Base-by-base conservation (phyloP, 371 early-diverging fungal species). In the Rhizopus delemar region DNA sequence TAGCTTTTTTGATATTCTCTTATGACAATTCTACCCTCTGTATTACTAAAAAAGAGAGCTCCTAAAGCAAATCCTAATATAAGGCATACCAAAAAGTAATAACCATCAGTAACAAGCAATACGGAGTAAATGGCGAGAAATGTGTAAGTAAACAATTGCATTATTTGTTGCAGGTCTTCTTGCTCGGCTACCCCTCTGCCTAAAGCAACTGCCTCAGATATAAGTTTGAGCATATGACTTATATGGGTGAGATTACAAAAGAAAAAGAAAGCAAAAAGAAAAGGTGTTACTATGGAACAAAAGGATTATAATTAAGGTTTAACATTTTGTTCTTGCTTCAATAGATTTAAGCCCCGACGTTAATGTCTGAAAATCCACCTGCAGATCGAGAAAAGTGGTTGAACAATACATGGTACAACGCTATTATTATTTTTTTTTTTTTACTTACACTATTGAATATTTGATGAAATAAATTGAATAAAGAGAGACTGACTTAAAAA, bases 101-200 rank as follows among this genome's bases (percentile, higher is more conserved):
- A 71, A 15, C 77, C 77, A 38, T 71, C 67, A 4, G 65, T 46
- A 12, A 66, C 28, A 8, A 76, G 63, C 15, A 76, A 33, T 15
- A 62, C 11, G 8, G 73, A 51, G 41, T 70, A 73, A 52, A 70
- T 46, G 36, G 36, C 9, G 2, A 63, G 46, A 8, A 63, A 63
- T 7, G 53, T 15, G 31, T 12, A 29, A 7, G 8, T 29, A 15
- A 48, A 48, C 29, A 48, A 4, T 9, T 48, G 29, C 8, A 48
- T 4, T 4, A 48, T 3, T 29, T 48, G 9, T 8, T 22, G 8
- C 29, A 9, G 28, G 5, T 29, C 29, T 48, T 5, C 6, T 29
- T 48, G 48, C 2, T 48, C 48, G 7, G 12, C 4, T 4, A 29
- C 31, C 28, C 29, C 48, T 29, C 28, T 48, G 29, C 16, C 4